phyloP scores from a whole-genome alignment of 2,329 filamentous ascomycete species.

The Pestalotiopsis fici region DNA sequence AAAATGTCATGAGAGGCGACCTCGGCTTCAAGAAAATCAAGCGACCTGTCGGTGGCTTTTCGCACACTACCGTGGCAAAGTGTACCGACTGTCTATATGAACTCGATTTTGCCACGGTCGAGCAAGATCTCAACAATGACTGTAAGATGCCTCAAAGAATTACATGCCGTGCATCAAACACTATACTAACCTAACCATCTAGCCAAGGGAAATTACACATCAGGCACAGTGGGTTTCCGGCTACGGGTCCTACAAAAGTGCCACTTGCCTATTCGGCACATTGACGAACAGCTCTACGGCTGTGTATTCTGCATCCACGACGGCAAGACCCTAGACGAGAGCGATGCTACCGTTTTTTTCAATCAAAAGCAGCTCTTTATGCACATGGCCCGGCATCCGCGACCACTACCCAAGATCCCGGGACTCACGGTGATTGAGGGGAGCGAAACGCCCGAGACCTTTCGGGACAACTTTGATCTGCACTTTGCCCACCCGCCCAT shows the following conservation, averaged over 20 bases:
- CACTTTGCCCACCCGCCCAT: slow-evolving; percentile 44
- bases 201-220: slow-evolving; percentile 50
- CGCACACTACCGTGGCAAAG: slow-evolving; percentile 46
- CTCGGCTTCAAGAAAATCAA: slow-evolving; percentile 52
- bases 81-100: slow-evolving; percentile 56
- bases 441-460: slow-evolving; percentile 41
- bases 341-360: slow-evolving; percentile 60
- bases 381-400: slow-evolving; percentile 54
- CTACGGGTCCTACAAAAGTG: slow-evolving; percentile 58
- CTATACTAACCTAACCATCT: slow-evolving; percentile 10
- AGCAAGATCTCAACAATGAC: slow-evolving; percentile 50
- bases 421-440: slow-evolving; percentile 51
- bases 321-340: slow-evolving; percentile 51
- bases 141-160: slow-evolving; percentile 33
- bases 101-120: slow-evolving; percentile 52
- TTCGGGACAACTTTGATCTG: slow-evolving; percentile 54
- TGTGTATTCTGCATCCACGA: slow-evolving; percentile 55
- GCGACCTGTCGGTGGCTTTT: slow-evolving; percentile 48
- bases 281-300: slow-evolving; percentile 55
- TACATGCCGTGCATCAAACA: not conserved
- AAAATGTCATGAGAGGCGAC: slow-evolving; percentile 48
- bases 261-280: slow-evolving; percentile 48
- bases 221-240: slow-evolving; percentile 49
- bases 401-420: slow-evolving; percentile 49
- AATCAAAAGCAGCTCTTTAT: slow-evolving; percentile 52